Evolutionary conservation across 495 filamentous ascomycete species (phyloP), one percentile per base, ranked within the genome.

Genomic region (Amniculicola lignicola): DNA sequence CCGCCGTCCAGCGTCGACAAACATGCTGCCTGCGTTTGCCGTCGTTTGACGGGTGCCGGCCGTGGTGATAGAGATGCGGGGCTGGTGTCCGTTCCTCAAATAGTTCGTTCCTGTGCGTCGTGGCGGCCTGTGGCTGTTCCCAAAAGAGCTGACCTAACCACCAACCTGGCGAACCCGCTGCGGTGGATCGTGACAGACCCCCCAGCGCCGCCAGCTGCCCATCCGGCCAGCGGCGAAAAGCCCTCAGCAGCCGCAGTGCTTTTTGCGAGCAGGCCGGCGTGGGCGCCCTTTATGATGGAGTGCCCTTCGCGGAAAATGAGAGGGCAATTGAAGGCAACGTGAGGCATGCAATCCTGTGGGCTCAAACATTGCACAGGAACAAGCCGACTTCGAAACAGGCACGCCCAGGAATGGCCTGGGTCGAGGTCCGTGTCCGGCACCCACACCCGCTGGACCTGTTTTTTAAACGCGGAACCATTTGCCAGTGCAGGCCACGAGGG

Each of bases 161-260:
- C 43, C 39, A 22, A 16, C 39, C 31, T 18, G n/a, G 36, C 25
- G 33, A 48, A 49, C 53, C 49, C 53, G 53, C 53, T 44, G 25
- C 15, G 53, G 9, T 36, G 53, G 53, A 57, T n/a, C n/a, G n/a
- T 57, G 53, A 49, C 43, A 57, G 51, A n/a, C n/a, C 39, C 21
- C 39, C 27, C 22, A 23, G 15, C 19, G n/a, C 16, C 22, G 33
- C 18, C 29, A 19, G 37, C 24, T 19, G 14, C 24, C 33, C 37
- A 22, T 24, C 50, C 40, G 25, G 21, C 19, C 31, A 36, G 12
- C 12, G 28, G 28, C 39, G 29, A 7, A 7, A n/a, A 22, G 43
- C 40, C 40, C 40, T 43, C 15, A n/a, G n/a, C 7, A n/a, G 7
- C 29, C 29, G 7, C 7, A 7, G 7, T 33, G 29, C 37, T 18